Evolutionary conservation across 1,284 basidiomycete genomes (phyloP).

Genomic region (Leccinum laetum): DNA sequence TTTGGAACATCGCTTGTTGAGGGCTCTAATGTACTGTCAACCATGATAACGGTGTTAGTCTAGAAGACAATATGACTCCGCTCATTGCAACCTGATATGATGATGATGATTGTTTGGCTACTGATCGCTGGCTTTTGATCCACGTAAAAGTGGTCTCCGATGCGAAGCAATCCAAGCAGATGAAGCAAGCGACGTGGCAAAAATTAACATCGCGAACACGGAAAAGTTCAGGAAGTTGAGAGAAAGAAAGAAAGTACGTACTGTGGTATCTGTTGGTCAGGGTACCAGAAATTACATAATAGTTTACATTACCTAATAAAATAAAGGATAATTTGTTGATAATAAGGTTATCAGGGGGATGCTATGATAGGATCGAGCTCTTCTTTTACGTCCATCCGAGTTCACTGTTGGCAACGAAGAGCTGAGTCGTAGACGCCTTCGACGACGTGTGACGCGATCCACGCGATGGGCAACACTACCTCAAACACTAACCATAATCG

Average conservation of each 20-base stretch:
- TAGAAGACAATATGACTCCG: conserved; percentile 1
- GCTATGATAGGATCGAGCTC: conserved; percentile 14
- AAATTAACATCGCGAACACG: not conserved
- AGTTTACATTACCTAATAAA: conserved; percentile 17
- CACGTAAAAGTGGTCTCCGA: not conserved
- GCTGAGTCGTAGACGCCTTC: conserved; percentile 11
- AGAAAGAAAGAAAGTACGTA: no score
- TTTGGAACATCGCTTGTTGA: conserved; percentile 2
- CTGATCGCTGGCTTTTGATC: not conserved
- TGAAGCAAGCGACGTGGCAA: not conserved
- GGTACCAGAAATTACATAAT: conserved; percentile 3
- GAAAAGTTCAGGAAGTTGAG: not conserved
- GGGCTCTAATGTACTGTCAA: conserved; percentile 4
- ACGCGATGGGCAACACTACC: conserved; percentile 35
- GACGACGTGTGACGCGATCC: conserved; percentile 20
- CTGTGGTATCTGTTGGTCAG: no score
- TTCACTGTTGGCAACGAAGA: conserved; percentile 21
- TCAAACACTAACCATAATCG: conserved; percentile 32
- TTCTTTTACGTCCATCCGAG: conserved; percentile 36
- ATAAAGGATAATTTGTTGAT: conserved; percentile 19
- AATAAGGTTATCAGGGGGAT: conserved; percentile 26
- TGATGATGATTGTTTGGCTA: conserved; percentile 19
- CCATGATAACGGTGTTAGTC: conserved; percentile 17
- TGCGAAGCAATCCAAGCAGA: not conserved
- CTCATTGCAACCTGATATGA: not conserved